phyloP scores from a whole-genome alignment of 768 basidiomycete genomes.

The Boletus rubescentipes region DNA sequence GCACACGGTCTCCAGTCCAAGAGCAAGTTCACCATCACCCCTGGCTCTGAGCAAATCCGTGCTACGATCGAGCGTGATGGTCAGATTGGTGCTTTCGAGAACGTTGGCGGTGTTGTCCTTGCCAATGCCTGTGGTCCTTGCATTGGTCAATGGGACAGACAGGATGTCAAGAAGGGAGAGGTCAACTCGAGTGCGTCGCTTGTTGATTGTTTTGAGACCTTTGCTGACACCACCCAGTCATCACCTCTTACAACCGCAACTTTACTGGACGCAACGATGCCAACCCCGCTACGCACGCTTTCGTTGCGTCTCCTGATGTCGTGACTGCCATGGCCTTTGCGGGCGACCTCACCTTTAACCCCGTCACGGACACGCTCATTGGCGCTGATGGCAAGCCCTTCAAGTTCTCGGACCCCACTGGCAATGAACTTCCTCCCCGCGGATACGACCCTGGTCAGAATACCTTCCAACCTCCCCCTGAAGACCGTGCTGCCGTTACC shows the following conservation, averaged over 20 bases:
- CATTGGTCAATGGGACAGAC: constrained; percentile 98
- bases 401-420: constrained; percentile 92
- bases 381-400: constrained; percentile 94
- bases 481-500: constrained; percentile 75
- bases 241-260: constrained; percentile 99
- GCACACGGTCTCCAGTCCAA: constrained; percentile 84
- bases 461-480: constrained; percentile 95
- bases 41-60: constrained; percentile 97
- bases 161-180: constrained; percentile 96
- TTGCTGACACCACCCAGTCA: constrained; percentile 51
- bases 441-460: constrained; percentile 97
- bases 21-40: constrained; percentile 97
- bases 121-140: constrained; percentile 99
- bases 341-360: constrained; percentile 95
- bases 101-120: constrained; percentile 87
- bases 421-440: constrained; percentile 89
- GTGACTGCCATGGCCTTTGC: constrained; percentile 97
- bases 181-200: constrained; percentile 82
- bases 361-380: constrained; percentile 82
- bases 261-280: constrained; percentile 99
- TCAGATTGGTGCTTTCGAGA: constrained; percentile 83
- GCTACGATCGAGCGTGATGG: constrained; percentile 98
- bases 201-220: background rate
- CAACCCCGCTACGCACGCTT: constrained; percentile 97
- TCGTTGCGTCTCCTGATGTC: constrained; percentile 90